Evolutionary conservation across 139 green algal genomes (phyloP), one percentile per base, ranked within the genome.

Genomic region (Pseudopediastrum boryanum): DNA sequence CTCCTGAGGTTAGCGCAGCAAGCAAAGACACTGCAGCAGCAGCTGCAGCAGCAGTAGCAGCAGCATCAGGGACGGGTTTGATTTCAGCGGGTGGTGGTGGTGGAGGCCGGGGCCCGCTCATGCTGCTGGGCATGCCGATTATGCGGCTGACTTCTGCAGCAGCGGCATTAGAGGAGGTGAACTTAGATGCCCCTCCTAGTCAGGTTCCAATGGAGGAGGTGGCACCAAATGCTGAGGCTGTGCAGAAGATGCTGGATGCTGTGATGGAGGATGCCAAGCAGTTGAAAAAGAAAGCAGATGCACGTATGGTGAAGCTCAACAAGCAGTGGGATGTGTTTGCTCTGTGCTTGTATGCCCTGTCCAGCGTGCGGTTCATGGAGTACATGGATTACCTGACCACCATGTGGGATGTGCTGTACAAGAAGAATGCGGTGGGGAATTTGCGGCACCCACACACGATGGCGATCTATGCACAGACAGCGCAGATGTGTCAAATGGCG

Each of bases 321-420:
- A 16, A 25, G 2, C 35, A 4, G 13, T 81, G 74, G 74, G 74
- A 81, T 29, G 74, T 81, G 35, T 81, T 67, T 72, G 74, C 35
- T 19, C 61, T 81, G 1, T 36, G 42, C 31, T 50, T 48, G 61
- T 81, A 81, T 63, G 74, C 74, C 8, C 62, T 74, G 9, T 64
- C 44, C 27, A 50, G 33, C 23, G 44, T 81, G 1, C 62, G 54
- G 62, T 81, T 74, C 38, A 36, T 81, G 61, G 36, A 54, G 74
- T 81, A 81, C 23, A 64, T 48, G 61, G 74, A 81, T 25, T 64
- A 64, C 10, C 7, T 6, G 5, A 27, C 31, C 54, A 64, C 74
- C 16, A 27, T 59, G 44, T 10, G 23, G 44, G 21, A 31, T 43
- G 21, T 72, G 44, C 33, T 65, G 19, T 25, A 29, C 9, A 65